Base-by-base conservation (phyloP, 176 grass and related monocot genomes). In the Tillandsia fasciculata region DNA sequence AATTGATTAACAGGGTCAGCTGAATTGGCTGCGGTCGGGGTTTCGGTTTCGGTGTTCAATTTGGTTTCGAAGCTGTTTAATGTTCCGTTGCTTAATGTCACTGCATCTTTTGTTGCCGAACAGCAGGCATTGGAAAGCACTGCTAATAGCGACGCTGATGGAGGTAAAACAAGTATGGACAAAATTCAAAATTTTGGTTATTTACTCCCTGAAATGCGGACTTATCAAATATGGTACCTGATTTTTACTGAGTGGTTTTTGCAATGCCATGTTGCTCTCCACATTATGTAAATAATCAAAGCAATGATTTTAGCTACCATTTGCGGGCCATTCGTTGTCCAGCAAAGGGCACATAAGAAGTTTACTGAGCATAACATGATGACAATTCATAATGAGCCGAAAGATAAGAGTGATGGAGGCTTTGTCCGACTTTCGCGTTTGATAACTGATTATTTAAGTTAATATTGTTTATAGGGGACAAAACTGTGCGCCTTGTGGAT, bases 41-140 rank as follows among this genome's bases (percentile, higher is more conserved):
- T 82, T 27, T 96, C 92, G 0, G 59, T 87, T 54, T 91, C 92
- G 15, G 50, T 87, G 12, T 96, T 96, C 71, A 96, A 96, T 82
- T 72, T 96, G 83, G 92, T 96, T 0, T 96, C 92, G 18, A 96
- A 91, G 71, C 48, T 96, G 77, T 83, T 96, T 59, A 96, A 96
- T 53, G 76, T 96, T 48, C 92, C 92, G 10, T 70, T 96, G 76
- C 86, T 96, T 63, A 96, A 89, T 68, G 79, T 96, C 11, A 96
- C 92, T 66, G 92, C 92, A 50, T 96, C 88, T 27, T 92, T 92
- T 77, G 92, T 92, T 78, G 92, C 92, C 29, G 92, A 91, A 74
- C 88, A 92, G 71, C 86, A 87, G 76, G 92, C 83, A n/a, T 17
- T 72, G 26, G 70, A 87, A 28, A 22, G 12, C 8, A 23, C 53